A percentile compares a stretch with the other conserved stretches of the same genome.
Conservation (phyloP, 208 protist species). For the Porcisia deanei region DNA sequence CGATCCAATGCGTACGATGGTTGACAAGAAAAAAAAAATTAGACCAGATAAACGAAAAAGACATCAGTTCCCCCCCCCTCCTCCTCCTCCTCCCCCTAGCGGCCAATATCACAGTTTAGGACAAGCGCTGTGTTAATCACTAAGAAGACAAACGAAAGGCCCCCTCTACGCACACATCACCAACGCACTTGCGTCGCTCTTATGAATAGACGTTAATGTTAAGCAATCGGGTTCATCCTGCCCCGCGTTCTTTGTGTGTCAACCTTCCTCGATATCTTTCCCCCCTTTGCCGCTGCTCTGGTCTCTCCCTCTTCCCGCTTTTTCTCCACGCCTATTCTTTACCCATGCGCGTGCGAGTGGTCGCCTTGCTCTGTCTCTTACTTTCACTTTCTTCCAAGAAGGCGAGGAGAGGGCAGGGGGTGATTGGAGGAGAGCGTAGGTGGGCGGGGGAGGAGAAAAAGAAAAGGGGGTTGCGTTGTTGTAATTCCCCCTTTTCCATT, state of each 20-base stretch:
- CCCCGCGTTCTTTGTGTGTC: not conserved
- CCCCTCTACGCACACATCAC: not conserved
- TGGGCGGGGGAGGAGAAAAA: not conserved
- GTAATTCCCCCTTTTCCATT: not conserved
- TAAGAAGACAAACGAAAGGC: not conserved
- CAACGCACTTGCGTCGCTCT: not conserved
- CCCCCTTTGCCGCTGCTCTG: not conserved
- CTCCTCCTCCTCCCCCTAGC: not conserved
- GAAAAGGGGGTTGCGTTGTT: not conserved
- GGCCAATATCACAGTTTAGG: not conserved
- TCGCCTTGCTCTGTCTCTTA: not conserved
- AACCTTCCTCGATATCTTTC: not conserved
- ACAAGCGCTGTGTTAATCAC: not conserved
- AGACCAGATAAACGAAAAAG: not conserved
- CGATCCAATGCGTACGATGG: not conserved
- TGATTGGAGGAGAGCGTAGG: not conserved
- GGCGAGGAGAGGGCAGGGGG: not conserved
- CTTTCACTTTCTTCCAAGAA: not conserved
- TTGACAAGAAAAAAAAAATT: not conserved
- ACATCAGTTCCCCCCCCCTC: not conserved
- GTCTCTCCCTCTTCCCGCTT: not conserved
- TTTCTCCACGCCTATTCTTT: not conserved
- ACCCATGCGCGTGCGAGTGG: not conserved
- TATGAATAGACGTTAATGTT: not conserved
- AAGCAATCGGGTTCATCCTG: not conserved